phyloP scores from a whole-genome alignment of 495 filamentous ascomycete genomes.

The Penicillium canescens region DNA sequence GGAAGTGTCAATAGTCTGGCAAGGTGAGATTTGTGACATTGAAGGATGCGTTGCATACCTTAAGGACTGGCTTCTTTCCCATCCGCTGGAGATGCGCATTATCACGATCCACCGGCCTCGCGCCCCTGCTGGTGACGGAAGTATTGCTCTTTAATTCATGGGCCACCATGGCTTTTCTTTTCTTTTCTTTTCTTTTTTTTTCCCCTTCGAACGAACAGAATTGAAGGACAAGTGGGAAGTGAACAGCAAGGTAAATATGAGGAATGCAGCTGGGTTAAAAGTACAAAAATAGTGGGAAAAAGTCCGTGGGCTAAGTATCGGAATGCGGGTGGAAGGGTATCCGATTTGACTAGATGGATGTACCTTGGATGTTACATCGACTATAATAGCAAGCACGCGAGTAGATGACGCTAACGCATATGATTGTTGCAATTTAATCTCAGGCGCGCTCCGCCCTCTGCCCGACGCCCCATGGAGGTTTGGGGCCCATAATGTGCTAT shows the following conservation, averaged over 20 bases:
- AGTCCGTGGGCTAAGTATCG: not conserved
- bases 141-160: conserved; percentile 23
- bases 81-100: conserved; percentile 34
- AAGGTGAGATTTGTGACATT: not conserved
- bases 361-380: not conserved
- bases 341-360: not conserved
- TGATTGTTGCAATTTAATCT: not conserved
- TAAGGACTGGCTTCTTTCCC: conserved; percentile 44
- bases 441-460: not conserved
- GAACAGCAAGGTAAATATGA: not conserved
- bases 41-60: conserved; percentile 20
- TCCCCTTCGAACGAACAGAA: not conserved
- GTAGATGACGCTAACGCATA: not conserved
- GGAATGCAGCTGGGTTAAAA: conserved; percentile 5
- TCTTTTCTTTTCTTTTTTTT: not conserved
- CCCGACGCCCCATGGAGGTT: not conserved
- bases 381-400: not conserved
- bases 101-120: conserved; percentile 25
- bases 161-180: conserved; percentile 10
- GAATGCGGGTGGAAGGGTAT: not conserved
- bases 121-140: conserved; percentile 7
- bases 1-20: conserved; percentile 2
- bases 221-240: not conserved
- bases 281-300: not conserved
- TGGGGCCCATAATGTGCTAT: not conserved